Conservation (phyloP, 192 early-diverging fungal genomes). For the Phlyctochytrium arcticum region DNA sequence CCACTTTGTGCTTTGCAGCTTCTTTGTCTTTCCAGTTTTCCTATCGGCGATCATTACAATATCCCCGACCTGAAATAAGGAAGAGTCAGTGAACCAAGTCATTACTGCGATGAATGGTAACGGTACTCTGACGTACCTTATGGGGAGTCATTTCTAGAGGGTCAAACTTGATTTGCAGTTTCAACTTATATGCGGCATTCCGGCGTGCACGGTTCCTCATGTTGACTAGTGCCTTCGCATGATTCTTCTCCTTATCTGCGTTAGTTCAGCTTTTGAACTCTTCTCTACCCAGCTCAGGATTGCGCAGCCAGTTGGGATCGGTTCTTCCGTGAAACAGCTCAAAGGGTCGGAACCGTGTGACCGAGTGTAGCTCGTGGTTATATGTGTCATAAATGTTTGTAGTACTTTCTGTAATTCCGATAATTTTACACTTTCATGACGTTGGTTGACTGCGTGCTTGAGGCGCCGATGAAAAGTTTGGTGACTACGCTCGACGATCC, state of each 20-base stretch:
- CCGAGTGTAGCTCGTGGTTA: constrained; percentile 1
- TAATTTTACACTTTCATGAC: too few relatives aligned
- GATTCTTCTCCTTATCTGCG: neutral
- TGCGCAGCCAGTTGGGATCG: neutral
- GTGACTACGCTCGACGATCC: neutral
- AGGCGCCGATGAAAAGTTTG: neutral
- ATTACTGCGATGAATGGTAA: neutral
- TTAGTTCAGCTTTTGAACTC: neutral
- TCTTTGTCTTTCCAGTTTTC: neutral
- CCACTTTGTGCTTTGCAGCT: neutral
- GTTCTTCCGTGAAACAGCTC: neutral
- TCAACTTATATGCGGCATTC: neutral
- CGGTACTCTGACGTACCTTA: neutral
- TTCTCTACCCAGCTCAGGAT: neutral
- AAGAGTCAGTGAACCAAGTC: neutral
- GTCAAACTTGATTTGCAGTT: neutral
- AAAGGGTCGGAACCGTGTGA: neutral
- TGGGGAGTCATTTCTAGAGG: neutral
- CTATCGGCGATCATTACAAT: neutral
- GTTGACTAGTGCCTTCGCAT: neutral
- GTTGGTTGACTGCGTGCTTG: neutral
- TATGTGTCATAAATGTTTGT: neutral
- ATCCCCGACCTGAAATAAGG: neutral
- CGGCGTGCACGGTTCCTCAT: neutral
- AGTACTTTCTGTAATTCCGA: neutral